phyloP scores from a whole-genome alignment of 768 basidiomycete species.

The Lactarius sp. region DNA sequence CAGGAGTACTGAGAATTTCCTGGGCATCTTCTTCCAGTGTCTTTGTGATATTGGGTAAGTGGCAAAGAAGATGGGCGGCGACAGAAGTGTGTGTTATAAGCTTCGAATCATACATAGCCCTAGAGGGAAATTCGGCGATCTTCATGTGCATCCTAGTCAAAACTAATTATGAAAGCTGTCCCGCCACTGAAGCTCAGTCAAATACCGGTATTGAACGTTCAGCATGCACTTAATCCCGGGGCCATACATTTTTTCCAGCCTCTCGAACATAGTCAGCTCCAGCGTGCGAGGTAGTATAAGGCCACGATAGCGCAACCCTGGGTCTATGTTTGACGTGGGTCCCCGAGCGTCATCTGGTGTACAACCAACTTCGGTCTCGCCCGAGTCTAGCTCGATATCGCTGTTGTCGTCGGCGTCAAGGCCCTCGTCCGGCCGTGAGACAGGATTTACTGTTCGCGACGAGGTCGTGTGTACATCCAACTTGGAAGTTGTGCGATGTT shows the following conservation, averaged over 20 bases:
- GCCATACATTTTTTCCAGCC: constrained; percentile 87
- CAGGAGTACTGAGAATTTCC: constrained; percentile 69
- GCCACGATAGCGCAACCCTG: neutral
- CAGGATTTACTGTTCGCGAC: neutral
- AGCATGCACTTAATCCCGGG: constrained; percentile 79
- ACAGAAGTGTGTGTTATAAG: constrained; percentile 71
- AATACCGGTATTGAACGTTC: constrained; percentile 81
- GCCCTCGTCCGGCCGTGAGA: neutral
- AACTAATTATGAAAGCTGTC: neutral
- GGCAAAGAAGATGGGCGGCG: constrained; percentile 62
- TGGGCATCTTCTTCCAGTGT: constrained; percentile 60
- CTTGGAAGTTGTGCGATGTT: neutral
- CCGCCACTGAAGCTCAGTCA: constrained; percentile 2
- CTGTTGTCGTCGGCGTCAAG: neutral
- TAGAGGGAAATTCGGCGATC: constrained; percentile 84
- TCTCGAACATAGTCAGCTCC: constrained; percentile 87
- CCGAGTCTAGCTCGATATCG: neutral
- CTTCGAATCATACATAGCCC: constrained; percentile 68
- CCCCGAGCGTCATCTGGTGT: neutral
- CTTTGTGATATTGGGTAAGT: constrained; percentile 52
- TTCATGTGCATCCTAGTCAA: constrained; percentile 71
- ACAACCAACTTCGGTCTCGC: neutral
- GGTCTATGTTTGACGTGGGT: neutral
- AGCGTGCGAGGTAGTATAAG: constrained; percentile 65
- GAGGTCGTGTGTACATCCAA: neutral